Conservation (phyloP, 345 rosid genomes). For the Eucalyptus melliodora region DNA sequence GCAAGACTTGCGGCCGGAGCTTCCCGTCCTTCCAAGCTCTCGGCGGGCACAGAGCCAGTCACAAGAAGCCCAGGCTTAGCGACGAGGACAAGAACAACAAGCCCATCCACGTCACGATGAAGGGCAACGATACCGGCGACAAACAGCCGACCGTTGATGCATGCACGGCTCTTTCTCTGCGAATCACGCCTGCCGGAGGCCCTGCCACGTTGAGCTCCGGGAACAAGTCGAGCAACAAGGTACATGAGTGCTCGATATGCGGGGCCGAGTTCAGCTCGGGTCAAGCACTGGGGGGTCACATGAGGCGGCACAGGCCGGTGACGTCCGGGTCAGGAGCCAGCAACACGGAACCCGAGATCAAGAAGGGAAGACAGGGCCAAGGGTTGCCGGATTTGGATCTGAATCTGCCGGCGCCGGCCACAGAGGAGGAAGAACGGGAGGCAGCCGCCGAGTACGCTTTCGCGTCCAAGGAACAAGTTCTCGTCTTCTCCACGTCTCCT, state of each 20-base stretch:
- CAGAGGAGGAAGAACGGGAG: not conserved
- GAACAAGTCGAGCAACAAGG: constrained; percentile 4
- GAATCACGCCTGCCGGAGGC: constrained; percentile 4
- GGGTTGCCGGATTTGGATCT: constrained; percentile 34
- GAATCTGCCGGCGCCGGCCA: constrained; percentile 52
- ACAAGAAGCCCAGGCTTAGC: constrained; percentile 49
- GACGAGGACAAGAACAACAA: not conserved
- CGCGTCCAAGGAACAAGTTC: constrained; percentile 28
- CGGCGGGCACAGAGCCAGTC: constrained; percentile 91
- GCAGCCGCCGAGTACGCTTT: not conserved
- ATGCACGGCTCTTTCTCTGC: constrained; percentile 43
- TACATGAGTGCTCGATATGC: constrained; percentile 80
- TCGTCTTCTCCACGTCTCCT: constrained; percentile 43
- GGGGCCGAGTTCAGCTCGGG: constrained; percentile 81
- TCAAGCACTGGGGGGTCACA: constrained; percentile 95
- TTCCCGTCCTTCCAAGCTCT: constrained; percentile 91
- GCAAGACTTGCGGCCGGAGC: constrained; percentile 77
- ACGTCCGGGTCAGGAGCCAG: not conserved
- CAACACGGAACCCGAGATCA: not conserved
- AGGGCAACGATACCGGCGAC: not conserved
- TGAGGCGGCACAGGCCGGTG: constrained; percentile 72
- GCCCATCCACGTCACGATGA: not conserved
- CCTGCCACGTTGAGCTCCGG: not conserved
- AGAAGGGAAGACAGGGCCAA: constrained; percentile 24
- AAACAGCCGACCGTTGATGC: not conserved